Conservation (phyloP, 2,329 filamentous ascomycete genomes). For the Claviceps sp. region DNA sequence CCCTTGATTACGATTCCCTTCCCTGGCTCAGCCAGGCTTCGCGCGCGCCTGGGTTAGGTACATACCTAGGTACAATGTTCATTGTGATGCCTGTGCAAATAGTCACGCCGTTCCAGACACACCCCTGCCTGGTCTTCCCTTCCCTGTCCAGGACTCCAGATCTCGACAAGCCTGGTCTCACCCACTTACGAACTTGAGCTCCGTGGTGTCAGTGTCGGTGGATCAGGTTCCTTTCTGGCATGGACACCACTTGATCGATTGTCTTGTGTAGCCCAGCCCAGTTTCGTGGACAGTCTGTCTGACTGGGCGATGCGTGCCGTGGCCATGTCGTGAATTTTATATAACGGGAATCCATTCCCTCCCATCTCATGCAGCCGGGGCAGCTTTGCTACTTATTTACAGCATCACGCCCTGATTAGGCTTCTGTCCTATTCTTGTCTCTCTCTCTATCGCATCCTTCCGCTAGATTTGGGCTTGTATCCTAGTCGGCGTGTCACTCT, state of each 20-base stretch:
- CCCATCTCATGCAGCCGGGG: not conserved
- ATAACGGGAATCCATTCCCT: not conserved
- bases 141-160: not conserved
- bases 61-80: too few relatives aligned
- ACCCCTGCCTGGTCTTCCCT: not conserved
- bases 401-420: conserved; percentile 1
- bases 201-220: not conserved
- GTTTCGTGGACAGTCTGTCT: not conserved
- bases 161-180: not conserved
- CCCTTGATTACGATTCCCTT: not conserved
- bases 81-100: not conserved
- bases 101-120: not conserved
- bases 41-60: not conserved
- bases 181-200: not conserved
- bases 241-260: too few relatives aligned
- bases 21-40: not conserved
- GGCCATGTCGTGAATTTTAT: not conserved
- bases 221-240: not conserved
- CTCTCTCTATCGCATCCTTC: not conserved
- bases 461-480: not conserved
- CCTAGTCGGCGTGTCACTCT: conserved; percentile 4
- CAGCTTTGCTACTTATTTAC: not conserved
- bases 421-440: not conserved
- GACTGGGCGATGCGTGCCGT: not conserved
- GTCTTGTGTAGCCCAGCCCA: too few relatives aligned